phyloP scores from a whole-genome alignment of 257 asterid genomes.

The Lithospermum erythrorhizon region DNA sequence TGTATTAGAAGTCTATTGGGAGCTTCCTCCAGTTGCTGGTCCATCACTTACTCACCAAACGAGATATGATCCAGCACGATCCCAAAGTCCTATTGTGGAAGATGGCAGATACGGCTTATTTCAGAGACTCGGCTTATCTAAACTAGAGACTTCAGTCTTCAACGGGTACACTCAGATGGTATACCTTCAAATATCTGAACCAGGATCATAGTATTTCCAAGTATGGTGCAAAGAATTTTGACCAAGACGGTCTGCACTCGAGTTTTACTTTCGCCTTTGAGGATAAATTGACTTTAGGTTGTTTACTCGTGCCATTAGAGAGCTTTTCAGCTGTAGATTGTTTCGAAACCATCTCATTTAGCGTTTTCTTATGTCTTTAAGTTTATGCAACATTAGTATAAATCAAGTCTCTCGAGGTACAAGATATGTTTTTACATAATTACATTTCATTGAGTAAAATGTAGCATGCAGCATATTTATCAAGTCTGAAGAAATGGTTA shows the following conservation, averaged over 20 bases:
- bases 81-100: constrained; percentile 64
- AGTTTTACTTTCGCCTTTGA: not conserved
- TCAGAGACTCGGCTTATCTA: constrained; percentile 56
- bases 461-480: too few species aligned
- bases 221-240: not conserved
- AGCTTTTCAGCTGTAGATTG: not conserved
- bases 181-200: constrained; percentile 73
- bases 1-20: constrained; percentile 83
- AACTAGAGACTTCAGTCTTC: constrained; percentile 62
- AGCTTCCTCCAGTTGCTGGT: constrained; percentile 95
- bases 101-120: constrained; percentile 79
- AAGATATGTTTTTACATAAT: too few species aligned
- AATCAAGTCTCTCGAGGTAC: too few species aligned
- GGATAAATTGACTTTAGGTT: not conserved
- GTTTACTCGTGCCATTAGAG: too few species aligned
- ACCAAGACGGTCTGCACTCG: not conserved
- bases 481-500: too few species aligned
- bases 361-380: too few species aligned
- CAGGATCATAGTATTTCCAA: constrained; percentile 22
- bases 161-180: constrained; percentile 99
- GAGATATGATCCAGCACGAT: constrained; percentile 91
- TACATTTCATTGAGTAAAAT: too few species aligned
- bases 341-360: not conserved
- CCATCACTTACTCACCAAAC: constrained; percentile 95
- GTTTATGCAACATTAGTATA: not conserved